A percentile compares a stretch with the other conserved stretches of the same genome.
Evolutionary conservation across 202 grass and related monocot genomes (phyloP).

Genomic region (Panicum hallii): DNA sequence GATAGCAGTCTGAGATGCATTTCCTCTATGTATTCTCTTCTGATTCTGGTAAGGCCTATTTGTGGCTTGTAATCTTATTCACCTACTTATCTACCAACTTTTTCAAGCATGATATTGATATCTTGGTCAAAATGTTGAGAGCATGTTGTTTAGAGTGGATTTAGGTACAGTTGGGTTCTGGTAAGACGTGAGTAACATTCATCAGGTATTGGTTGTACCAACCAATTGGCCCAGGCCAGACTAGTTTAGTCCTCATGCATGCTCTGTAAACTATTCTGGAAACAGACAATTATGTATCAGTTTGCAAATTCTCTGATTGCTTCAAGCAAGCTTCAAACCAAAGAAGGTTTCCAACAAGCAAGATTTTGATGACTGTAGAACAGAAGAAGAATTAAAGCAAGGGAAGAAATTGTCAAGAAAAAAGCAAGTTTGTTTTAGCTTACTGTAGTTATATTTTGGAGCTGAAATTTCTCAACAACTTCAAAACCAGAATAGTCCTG

Average conservation of each 20-base stretch:
- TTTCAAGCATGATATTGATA: conserved; percentile 24
- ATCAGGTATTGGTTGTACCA: conserved; percentile 38
- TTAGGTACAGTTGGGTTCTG: conserved; percentile 25
- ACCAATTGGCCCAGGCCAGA: conserved; percentile 1
- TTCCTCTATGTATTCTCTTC: background rate
- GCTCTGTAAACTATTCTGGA: background rate
- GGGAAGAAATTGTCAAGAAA: background rate
- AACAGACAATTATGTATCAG: background rate
- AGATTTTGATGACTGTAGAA: background rate
- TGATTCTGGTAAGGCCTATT: background rate
- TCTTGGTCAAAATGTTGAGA: conserved; percentile 19
- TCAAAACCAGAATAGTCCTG: background rate
- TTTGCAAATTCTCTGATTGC: conserved; percentile 28
- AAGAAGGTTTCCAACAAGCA: conserved; percentile 5
- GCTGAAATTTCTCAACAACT: conserved; percentile 24
- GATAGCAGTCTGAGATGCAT: background rate
- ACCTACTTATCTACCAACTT: conserved; percentile 37
- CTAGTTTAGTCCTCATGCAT: background rate
- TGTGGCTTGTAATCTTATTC: background rate
- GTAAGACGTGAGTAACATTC: conserved; percentile 31
- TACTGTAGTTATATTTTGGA: background rate
- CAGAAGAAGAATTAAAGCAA: background rate
- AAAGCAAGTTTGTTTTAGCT: conserved; percentile 3
- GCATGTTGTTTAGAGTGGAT: background rate
- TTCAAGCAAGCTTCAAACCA: conserved; percentile 33